Conservation (phyloP, 176 grass and related monocot genomes). For the Hyparrhenia diplandra region DNA sequence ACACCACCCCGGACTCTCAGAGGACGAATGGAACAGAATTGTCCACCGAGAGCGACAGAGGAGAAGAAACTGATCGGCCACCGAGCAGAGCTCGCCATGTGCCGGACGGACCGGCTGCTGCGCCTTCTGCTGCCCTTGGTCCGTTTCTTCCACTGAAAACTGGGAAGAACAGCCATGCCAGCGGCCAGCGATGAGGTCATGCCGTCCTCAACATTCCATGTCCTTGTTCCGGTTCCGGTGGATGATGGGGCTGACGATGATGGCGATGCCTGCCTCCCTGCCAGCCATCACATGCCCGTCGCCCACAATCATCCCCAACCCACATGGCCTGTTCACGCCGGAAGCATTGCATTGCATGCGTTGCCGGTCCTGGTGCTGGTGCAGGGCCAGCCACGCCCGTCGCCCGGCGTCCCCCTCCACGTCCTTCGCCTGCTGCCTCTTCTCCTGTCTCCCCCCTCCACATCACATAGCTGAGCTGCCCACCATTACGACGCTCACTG, state of each 20-base stretch:
- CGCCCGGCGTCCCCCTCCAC: no score
- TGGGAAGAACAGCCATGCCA: no score
- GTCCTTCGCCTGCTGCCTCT: neutral
- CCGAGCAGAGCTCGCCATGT: neutral
- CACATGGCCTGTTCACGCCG: conserved; percentile 1
- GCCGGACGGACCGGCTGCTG: no score
- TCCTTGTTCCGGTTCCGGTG: neutral
- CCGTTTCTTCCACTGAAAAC: no score
- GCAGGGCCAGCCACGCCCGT: no score
- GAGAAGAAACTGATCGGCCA: no score
- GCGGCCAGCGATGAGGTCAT: neutral
- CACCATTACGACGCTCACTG: conserved; percentile 27
- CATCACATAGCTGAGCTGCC: neutral
- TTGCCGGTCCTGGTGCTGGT: no score
- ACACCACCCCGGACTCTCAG: no score
- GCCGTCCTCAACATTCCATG: neutral
- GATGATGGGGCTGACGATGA: neutral
- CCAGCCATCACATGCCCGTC: conserved; percentile 19
- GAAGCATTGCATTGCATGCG: neutral
- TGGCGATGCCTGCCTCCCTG: conserved; percentile 23
- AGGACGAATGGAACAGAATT: neutral
- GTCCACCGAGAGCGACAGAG: neutral
- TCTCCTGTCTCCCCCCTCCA: neutral
- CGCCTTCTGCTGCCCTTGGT: no score
- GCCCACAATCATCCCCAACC: conserved; percentile 22